Evolutionary conservation across 2,329 filamentous ascomycete genomes (phyloP), one percentile per base, ranked within the genome.

Genomic region (Lasiodiplodia gonubiensis): DNA sequence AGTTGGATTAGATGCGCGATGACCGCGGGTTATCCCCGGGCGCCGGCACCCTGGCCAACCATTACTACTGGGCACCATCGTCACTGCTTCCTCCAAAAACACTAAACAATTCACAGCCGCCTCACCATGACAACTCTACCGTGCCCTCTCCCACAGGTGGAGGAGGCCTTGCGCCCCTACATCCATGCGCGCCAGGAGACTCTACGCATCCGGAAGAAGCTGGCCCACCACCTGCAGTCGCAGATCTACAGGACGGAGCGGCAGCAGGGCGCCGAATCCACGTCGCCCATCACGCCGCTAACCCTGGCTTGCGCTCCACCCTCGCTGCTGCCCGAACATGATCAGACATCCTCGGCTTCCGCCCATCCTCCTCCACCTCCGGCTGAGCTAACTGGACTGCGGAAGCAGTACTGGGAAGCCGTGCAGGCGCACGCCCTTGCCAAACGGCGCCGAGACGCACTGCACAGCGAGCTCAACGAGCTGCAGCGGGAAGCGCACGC

Each of bases 341-440:
- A 46, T 18, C 54, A 35, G 25, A 18, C 37, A 11, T 5, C n/a
- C 35, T 42, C 52, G 16, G 16, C 52, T 35, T 55, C 63, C 27
- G 21, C 12, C n/a, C 16, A 16, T 27, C n/a, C 21, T 25, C 27
- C 27, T 10, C 27, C 42, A 5, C 53, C 55, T 35, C 54, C 65
- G n/a, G 8, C 77, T 42, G 81, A 83, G 37, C 67, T 84, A 16
- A 78, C 79, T 42, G 81, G 79, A 4, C 71, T 79, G 60, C 78
- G 83, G 61, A 78, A 77, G 59, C 74, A 80, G 68, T 86, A 85
- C 68, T 69, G 85, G 18, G 75, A 80, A 48, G 82, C 82, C 3
- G 71, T 85, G 3, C 78, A 81, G 55, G 79, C 78, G 14, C 80
- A 81, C 69, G 68, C 78, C 16, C 74, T 77, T 16, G 82, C 81